Evolutionary conservation across 768 basidiomycete species (phyloP).

Genomic region (Lentinula aciculospora): DNA sequence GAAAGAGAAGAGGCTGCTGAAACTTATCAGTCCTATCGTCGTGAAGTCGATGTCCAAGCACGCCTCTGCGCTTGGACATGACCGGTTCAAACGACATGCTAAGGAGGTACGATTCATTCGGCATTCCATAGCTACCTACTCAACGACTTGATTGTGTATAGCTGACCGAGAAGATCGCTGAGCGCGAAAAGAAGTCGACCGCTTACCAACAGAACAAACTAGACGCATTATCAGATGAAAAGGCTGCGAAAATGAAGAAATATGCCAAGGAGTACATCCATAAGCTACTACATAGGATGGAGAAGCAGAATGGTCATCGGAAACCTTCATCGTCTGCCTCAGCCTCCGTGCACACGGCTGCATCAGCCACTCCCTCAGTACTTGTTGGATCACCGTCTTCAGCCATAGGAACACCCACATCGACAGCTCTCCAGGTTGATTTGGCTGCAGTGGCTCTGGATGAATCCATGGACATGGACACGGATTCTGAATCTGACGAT

Average conservation of each 20-base stretch:
- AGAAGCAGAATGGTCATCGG: slow-evolving; percentile 20
- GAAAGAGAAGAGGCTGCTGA: slow-evolving; percentile 79
- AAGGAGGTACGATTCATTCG: slow-evolving; percentile 63
- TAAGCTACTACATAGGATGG: slow-evolving; percentile 69
- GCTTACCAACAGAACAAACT: slow-evolving; percentile 71
- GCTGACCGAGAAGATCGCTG: slow-evolving; percentile 83
- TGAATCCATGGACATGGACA: slow-evolving; percentile 35
- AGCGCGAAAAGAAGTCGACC: slow-evolving; percentile 91
- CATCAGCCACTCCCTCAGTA: slow-evolving; percentile 10
- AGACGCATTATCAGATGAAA: slow-evolving; percentile 80
- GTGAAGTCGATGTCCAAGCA: slow-evolving; percentile 94
- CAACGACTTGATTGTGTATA: slow-evolving; percentile 23
- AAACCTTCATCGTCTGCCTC: slow-evolving; percentile 17
- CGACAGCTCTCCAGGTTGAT: slow-evolving; percentile 24
- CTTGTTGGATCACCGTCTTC: slow-evolving; percentile 31
- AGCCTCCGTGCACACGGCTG: slow-evolving; percentile 11
- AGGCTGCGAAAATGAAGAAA: slow-evolving; percentile 83
- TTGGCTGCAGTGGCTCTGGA: slow-evolving; percentile 33
- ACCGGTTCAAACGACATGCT: slow-evolving; percentile 91
- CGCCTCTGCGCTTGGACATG: slow-evolving; percentile 63
- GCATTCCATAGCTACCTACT: not conserved
- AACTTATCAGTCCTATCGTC: slow-evolving; percentile 84
- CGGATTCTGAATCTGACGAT: slow-evolving; percentile 25
- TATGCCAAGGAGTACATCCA: slow-evolving; percentile 88
- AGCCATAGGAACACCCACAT: slow-evolving; percentile 34